Base-by-base conservation (phyloP, 257 asterid genomes). In the Rhazya stricta region DNA sequence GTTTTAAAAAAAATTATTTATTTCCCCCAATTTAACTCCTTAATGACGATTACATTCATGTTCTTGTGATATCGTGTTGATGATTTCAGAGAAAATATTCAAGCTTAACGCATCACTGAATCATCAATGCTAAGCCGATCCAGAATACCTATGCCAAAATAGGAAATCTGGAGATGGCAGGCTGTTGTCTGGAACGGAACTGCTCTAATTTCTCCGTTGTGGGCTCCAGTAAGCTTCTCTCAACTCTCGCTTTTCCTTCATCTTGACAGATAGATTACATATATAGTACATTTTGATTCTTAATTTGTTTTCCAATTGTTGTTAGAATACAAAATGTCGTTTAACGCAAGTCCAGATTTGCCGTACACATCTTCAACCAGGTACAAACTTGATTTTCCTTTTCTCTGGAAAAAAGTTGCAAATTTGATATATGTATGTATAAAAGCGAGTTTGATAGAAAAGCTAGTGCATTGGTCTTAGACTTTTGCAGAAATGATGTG, bases 131-230 rank as follows among this genome's bases (percentile, higher is more conserved):
- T 43, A 43, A 43, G 50, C 84, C 25, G 23, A 13, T 48, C 5
- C 3, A 16, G 54, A 0, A 16, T 48, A n/a, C n/a, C n/a, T n/a
- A 48, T 51, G 25, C 58, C 58, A 51, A 19, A 51, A 77, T 65
- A 83, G 92, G 76, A 80, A 68, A 67, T 74, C 87, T 58, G 81
- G 75, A 9, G 80, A 76, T 62, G 91, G 89, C 74, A 80, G 96
- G 83, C 97, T 90, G 57, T 80, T 90, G 57, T 80, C 88, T 30
- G 94, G 96, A 57, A 87, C 92, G 5, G 96, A n/a, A 91, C 53
- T 93, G 96, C 37, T 90, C 92, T 30, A 96, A 90, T 87, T 91
- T 84, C 79, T 90, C 96, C 45, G 93, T 90, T 71, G 92, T 90
- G 45, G 95, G 90, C 80, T 86, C 92, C 65, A 87, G 94, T 87